phyloP scores from a whole-genome alignment of 768 basidiomycete genomes.

The Suillus placidus region DNA sequence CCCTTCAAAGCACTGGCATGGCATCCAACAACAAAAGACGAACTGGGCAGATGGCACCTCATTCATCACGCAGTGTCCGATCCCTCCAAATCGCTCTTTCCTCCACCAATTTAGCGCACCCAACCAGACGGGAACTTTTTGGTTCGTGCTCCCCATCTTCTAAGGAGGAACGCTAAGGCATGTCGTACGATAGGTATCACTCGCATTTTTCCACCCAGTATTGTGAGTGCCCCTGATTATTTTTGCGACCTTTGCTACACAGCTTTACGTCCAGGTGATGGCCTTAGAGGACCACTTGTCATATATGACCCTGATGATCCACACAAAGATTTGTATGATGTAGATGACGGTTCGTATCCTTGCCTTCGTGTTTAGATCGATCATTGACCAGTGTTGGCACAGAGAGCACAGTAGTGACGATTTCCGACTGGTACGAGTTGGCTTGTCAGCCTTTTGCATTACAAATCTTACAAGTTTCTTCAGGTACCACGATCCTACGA shows the following conservation, averaged over 20 bases:
- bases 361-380: neutral
- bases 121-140: constrained; percentile 48
- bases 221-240: constrained; percentile 38
- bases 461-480: neutral
- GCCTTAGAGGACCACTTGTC: constrained; percentile 45
- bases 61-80: constrained; percentile 52
- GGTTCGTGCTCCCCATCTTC: constrained; percentile 23
- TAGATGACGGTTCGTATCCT: constrained; percentile 43
- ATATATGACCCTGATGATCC: constrained; percentile 54
- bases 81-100: constrained; percentile 40
- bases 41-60: constrained; percentile 44
- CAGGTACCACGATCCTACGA: constrained; percentile 33
- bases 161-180: neutral
- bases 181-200: constrained; percentile 36
- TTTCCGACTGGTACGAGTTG: constrained; percentile 46
- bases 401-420: constrained; percentile 46
- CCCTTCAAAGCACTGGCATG: constrained; percentile 36
- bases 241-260: neutral
- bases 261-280: constrained; percentile 27
- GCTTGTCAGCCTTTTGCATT: neutral
- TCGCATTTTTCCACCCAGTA: constrained; percentile 43
- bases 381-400: constrained; percentile 6
- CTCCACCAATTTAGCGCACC: constrained; percentile 43
- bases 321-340: constrained; percentile 43
- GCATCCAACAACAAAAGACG: constrained; percentile 33